phyloP scores from a whole-genome alignment of 1,284 basidiomycete genomes.

The Leccinum fuscescens region DNA sequence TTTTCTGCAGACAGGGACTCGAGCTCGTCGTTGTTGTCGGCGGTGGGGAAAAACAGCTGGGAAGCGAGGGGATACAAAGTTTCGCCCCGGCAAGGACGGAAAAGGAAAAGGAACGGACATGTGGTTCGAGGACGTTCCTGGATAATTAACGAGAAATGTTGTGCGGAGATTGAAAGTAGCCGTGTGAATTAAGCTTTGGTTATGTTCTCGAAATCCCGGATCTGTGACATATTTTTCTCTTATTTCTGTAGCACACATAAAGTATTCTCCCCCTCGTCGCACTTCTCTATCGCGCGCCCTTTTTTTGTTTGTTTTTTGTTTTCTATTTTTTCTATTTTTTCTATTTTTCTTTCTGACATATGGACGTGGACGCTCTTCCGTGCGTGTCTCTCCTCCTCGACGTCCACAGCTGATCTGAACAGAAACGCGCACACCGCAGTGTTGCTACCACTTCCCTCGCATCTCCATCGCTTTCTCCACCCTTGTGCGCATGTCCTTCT shows the following conservation, averaged over 20 bases:
- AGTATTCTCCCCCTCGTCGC: constrained; percentile 25
- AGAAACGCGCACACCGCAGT: constrained; percentile 13
- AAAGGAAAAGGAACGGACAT: constrained; percentile 14
- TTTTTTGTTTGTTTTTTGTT: constrained; percentile 5
- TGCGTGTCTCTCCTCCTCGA: constrained; percentile 17
- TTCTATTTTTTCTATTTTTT: constrained; percentile 1
- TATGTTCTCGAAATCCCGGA: constrained; percentile 40
- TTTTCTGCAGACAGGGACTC: background rate
- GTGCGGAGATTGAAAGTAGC: constrained; percentile 35
- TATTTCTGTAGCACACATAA: constrained; percentile 39
- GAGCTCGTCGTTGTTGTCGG: background rate
- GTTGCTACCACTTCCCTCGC: constrained; percentile 3
- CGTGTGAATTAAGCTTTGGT: constrained; percentile 37
- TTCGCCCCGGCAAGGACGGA: constrained; percentile 20
- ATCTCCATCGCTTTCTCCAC: constrained; percentile 14
- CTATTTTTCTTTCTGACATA: constrained; percentile 11
- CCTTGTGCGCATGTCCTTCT: constrained; percentile 23
- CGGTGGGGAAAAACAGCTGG: constrained; percentile 14
- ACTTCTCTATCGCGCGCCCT: constrained; percentile 3
- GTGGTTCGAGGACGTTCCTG: constrained; percentile 34
- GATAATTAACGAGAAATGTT: constrained; percentile 32
- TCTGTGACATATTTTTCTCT: constrained; percentile 42
- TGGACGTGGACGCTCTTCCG: constrained; percentile 21
- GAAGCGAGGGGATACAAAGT: constrained; percentile 23
- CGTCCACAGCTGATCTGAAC: constrained; percentile 18